These are phyloP conservation scores for Rhodotorula sp. DNA, from an alignment of 1,284 basidiomycete species.

Conservation along the genomic window DNA sequence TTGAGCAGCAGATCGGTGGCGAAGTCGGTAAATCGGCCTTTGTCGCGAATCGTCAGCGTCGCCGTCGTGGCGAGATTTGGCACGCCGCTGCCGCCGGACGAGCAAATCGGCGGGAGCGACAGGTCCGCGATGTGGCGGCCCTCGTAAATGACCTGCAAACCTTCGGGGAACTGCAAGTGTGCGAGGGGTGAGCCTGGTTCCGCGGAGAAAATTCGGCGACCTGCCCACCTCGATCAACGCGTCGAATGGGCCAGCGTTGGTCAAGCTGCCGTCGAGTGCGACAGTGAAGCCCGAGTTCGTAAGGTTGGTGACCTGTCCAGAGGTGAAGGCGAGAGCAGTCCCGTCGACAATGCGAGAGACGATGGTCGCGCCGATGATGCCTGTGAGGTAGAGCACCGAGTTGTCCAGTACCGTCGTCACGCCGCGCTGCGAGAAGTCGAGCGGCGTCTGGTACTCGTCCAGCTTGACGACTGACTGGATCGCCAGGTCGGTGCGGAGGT, in stretches of 20 bases:
- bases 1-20: constrained; percentile 68
- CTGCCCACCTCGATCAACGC: constrained; percentile 40
- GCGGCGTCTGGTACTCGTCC: constrained; percentile 56
- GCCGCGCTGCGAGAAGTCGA: constrained; percentile 64
- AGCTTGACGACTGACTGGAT: constrained; percentile 48
- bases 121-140: constrained; percentile 69
- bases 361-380: constrained; percentile 61
- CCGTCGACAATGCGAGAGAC: constrained; percentile 68
- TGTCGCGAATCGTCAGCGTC: constrained; percentile 22
- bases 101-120: constrained; percentile 67
- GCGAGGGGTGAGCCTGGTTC: neutral
- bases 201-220: neutral
- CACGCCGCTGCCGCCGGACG: constrained; percentile 66
- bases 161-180: constrained; percentile 46
- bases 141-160: constrained; percentile 63
- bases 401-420: constrained; percentile 67
- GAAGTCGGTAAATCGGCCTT: constrained; percentile 62
- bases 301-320: constrained; percentile 65
- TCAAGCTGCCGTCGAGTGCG: constrained; percentile 46
- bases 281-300: constrained; percentile 59
- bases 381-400: constrained; percentile 67
- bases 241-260: constrained; percentile 65
- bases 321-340: constrained; percentile 60
- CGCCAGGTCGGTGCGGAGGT: constrained; percentile 61
- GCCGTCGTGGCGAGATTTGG: constrained; percentile 61